Evolutionary conservation across 306 rosid species (phyloP).

Genomic region (Hippophae tibetana): DNA sequence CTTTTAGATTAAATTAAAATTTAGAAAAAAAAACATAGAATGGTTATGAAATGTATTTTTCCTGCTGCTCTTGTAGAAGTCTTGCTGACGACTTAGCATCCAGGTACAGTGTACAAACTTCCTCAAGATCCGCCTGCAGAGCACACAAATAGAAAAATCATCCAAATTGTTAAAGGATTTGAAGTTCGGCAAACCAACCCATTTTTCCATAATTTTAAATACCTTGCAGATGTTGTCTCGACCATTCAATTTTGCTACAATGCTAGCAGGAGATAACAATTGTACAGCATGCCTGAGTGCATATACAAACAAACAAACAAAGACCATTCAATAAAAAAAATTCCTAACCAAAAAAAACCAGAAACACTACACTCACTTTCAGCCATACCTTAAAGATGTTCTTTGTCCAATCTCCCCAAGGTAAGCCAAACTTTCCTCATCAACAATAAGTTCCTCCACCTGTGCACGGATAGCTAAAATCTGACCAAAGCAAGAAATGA

Average conservation of each 20-base stretch:
- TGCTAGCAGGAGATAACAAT: slow-evolving; percentile 77
- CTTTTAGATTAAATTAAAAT: too few relatives aligned
- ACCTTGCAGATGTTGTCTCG: slow-evolving; percentile 91
- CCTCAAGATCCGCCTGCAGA: slow-evolving; percentile 70
- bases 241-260: slow-evolving; percentile 88
- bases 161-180: too few relatives aligned
- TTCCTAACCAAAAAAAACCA: too few relatives aligned
- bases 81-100: slow-evolving; percentile 81
- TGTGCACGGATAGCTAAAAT: slow-evolving; percentile 88
- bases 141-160: slow-evolving; percentile 13
- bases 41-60: slow-evolving; percentile 57
- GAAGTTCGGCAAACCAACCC: too few relatives aligned
- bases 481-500: slow-evolving; percentile 30
- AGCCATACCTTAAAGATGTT: slow-evolving; percentile 67
- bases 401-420: slow-evolving; percentile 81
- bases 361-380: neutral
- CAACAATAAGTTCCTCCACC: slow-evolving; percentile 76
- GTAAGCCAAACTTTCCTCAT: slow-evolving; percentile 86
- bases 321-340: neutral
- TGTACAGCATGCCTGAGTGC: slow-evolving; percentile 78
- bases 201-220: slow-evolving; percentile 12
- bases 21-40: too few relatives aligned
- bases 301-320: slow-evolving; percentile 3
- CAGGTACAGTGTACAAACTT: slow-evolving; percentile 61
- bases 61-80: slow-evolving; percentile 90